Conservation (phyloP, 129 eudicot genomes). For the Flaveria ramosissima region DNA sequence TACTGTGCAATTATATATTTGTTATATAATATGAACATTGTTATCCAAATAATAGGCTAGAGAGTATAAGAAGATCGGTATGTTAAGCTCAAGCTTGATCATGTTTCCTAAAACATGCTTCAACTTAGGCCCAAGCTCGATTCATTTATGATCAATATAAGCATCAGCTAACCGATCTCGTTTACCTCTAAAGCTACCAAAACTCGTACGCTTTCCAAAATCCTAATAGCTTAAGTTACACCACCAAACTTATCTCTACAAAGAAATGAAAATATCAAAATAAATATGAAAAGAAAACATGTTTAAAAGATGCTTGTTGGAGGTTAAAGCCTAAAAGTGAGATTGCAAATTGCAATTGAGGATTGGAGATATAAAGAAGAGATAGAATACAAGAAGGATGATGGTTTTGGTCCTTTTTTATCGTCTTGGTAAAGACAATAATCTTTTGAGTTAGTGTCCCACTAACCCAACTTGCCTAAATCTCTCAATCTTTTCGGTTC, state of each 20-base stretch:
- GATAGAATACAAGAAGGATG: background rate
- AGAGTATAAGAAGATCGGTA: too few relatives aligned
- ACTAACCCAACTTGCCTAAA: constrained; percentile 24
- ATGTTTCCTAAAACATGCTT: too few relatives aligned
- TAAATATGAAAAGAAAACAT: background rate
- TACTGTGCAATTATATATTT: too few relatives aligned
- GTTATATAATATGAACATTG: too few relatives aligned
- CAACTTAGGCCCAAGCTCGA: too few relatives aligned
- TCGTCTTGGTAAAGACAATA: constrained; percentile 30
- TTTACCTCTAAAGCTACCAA: too few relatives aligned
- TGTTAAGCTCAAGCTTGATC: too few relatives aligned
- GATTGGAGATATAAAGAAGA: constrained; percentile 37
- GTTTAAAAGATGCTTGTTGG: constrained; percentile 34
- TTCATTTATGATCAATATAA: too few relatives aligned
- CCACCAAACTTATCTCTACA: background rate
- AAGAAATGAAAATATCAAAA: background rate
- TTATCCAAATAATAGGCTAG: too few relatives aligned
- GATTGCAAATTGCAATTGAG: background rate
- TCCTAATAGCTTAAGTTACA: background rate
- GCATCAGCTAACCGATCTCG: background rate
- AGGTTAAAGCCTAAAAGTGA: constrained; percentile 22
- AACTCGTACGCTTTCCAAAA: too few relatives aligned
- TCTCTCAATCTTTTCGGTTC: background rate
- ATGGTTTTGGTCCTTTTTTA: constrained; percentile 34
- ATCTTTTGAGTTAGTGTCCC: constrained; percentile 22